Percentiles rank a stretch among this genome's conserved stretches.
Evolutionary conservation across 1,284 basidiomycete species (phyloP).

Genomic region (Rhodotorula sp.): DNA sequence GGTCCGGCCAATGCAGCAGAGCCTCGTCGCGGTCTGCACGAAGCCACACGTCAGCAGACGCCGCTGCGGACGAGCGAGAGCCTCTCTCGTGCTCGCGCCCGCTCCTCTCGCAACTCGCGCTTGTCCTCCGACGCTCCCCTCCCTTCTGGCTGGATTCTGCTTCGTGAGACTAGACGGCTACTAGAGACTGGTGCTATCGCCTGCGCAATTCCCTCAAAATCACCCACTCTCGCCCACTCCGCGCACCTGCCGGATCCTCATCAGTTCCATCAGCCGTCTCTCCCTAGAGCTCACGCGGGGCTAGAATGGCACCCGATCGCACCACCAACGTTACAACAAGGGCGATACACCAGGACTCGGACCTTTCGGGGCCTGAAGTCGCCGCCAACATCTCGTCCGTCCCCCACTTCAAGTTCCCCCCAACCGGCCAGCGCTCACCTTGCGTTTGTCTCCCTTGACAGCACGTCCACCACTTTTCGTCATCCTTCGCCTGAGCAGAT

Average conservation of each 20-base stretch:
- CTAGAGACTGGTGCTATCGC: no score
- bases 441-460: background rate
- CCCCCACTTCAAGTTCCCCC: background rate
- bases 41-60: background rate
- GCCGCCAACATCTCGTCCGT: constrained; percentile 28
- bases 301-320: background rate
- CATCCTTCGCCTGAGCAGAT: constrained; percentile 33
- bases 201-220: no score
- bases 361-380: constrained; percentile 23
- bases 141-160: background rate
- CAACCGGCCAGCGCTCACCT: no score
- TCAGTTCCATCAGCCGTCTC: no score
- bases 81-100: no score
- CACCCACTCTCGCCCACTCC: background rate
- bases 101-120: no score
- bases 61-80: no score
- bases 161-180: background rate
- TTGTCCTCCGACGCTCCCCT: background rate
- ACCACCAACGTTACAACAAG: constrained; percentile 11
- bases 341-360: constrained; percentile 26
- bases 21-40: background rate
- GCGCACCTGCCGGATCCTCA: no score
- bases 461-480: constrained; percentile 35
- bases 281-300: background rate
- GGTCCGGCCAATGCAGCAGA: no score